Evolutionary conservation across 768 basidiomycete species (phyloP).

Genomic region (Termitomyces eurrhizus): DNA sequence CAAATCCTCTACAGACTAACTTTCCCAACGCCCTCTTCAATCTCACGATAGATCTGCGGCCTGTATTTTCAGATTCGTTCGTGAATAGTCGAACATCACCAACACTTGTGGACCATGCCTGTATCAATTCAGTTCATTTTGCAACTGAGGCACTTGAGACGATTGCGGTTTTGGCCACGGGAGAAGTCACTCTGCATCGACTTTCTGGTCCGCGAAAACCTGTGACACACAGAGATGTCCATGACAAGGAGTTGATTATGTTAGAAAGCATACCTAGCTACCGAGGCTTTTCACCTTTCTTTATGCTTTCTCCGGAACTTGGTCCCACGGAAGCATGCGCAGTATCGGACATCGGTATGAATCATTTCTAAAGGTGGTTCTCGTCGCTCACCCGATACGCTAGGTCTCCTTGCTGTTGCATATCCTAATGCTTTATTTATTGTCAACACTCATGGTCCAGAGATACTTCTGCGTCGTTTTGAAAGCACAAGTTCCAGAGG

Average conservation of each 20-base stretch:
- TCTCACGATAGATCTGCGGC: slow-evolving; percentile 56
- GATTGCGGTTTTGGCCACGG: slow-evolving; percentile 47
- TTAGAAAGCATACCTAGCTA: slow-evolving; percentile 43
- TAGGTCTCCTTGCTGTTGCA: slow-evolving; percentile 77
- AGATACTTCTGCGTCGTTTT: slow-evolving; percentile 51
- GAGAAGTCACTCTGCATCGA: slow-evolving; percentile 54
- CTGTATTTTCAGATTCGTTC: slow-evolving; percentile 42
- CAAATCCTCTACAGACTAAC: slow-evolving; percentile 49
- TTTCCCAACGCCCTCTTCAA: slow-evolving; percentile 64
- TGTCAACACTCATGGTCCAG: slow-evolving; percentile 73
- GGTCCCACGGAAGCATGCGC: slow-evolving; percentile 53
- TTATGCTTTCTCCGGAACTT: slow-evolving; percentile 48
- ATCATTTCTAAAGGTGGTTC: not conserved
- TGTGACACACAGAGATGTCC: slow-evolving; percentile 17
- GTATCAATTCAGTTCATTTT: slow-evolving; percentile 44
- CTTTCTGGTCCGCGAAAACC: slow-evolving; percentile 22
- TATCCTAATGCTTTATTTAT: slow-evolving; percentile 59
- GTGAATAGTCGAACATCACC: slow-evolving; percentile 28
- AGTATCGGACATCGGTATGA: slow-evolving; percentile 69
- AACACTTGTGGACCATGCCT: slow-evolving; percentile 21
- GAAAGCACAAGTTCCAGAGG: slow-evolving; percentile 36
- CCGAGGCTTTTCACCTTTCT: slow-evolving; percentile 53
- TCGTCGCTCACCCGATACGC: not conserved
- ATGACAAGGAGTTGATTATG: slow-evolving; percentile 49
- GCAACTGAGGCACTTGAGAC: slow-evolving; percentile 57